These are phyloP conservation scores for Kockiozyma suomiensis DNA, from an alignment of 805 yeast genomes.

Conservation along the genomic window DNA sequence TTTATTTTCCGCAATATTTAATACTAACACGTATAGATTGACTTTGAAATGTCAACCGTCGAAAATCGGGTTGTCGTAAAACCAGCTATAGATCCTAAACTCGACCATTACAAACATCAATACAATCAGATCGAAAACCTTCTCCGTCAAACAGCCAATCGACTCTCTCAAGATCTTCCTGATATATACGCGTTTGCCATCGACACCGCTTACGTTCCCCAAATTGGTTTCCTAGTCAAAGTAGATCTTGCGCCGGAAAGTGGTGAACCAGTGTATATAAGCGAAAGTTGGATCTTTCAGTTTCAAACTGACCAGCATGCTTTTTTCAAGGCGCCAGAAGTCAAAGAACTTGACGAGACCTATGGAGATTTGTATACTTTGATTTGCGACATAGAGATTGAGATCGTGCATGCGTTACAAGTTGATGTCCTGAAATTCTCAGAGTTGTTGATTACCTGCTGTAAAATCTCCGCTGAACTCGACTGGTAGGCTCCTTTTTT, in stretches of 20 bases:
- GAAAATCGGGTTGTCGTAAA: constrained; percentile 39
- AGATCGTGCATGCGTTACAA: constrained; percentile 44
- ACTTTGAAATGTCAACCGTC: constrained; percentile 45
- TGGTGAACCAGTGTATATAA: not conserved
- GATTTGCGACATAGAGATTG: constrained; percentile 46
- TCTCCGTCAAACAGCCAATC: constrained; percentile 38
- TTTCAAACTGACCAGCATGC: constrained; percentile 46
- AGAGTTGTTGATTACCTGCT: constrained; percentile 30
- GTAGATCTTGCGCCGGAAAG: constrained; percentile 31
- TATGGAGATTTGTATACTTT: constrained; percentile 50
- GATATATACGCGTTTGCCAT: constrained; percentile 19
- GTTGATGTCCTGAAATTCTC: constrained; percentile 31
- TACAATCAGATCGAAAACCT: constrained; percentile 44
- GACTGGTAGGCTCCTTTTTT: constrained; percentile 39
- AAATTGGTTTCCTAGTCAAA: constrained; percentile 49
- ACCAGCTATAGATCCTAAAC: constrained; percentile 40
- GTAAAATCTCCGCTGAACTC: constrained; percentile 42
- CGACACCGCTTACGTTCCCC: constrained; percentile 51
- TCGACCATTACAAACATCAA: constrained; percentile 39
- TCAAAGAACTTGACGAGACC: constrained; percentile 43
- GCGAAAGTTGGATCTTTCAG: constrained; percentile 43
- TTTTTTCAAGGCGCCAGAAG: constrained; percentile 45
- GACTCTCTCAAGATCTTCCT: constrained; percentile 19
- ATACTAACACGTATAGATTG: constrained; percentile 38
- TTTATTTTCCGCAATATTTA: not conserved